A percentile compares a stretch with the other conserved stretches of the same genome.
Evolutionary conservation across 805 yeast species (phyloP).

Genomic region (Yueomyces sinensis): DNA sequence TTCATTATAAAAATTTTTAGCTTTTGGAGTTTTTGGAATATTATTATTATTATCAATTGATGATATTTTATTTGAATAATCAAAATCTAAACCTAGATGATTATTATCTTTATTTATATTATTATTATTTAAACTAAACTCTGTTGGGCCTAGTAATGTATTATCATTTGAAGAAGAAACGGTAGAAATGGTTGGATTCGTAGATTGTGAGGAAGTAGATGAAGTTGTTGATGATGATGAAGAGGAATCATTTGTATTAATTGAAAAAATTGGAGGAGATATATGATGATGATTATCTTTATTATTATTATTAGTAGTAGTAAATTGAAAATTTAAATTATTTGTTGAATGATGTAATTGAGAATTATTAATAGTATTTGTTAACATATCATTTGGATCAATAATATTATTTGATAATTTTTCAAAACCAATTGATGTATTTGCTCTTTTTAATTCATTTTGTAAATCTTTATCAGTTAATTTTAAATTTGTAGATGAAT

Average conservation of each 20-base stretch:
- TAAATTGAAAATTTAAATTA: background rate
- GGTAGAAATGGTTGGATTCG: conserved; percentile 7
- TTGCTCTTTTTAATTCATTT: background rate
- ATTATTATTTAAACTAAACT: background rate
- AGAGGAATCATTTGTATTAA: background rate
- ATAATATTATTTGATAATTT: conserved; percentile 3
- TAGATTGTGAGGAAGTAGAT: conserved; percentile 1
- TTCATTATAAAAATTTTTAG: conserved; percentile 7
- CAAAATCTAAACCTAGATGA: background rate
- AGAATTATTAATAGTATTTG: background rate
- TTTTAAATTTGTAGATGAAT: conserved; percentile 1
- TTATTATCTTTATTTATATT: background rate
- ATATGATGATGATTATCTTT: background rate
- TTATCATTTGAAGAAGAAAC: conserved; percentile 20
- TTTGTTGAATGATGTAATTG: no score
- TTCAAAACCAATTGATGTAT: conserved; percentile 2
- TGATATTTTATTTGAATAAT: background rate
- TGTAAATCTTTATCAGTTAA: background rate
- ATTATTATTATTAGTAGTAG: conserved; percentile 1
- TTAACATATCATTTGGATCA: background rate
- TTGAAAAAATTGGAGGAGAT: background rate
- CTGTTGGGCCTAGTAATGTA: background rate
- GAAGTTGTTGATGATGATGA: background rate
- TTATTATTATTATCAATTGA: background rate
- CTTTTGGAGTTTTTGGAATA: conserved; percentile 12